Percentiles rank a stretch among this genome's conserved stretches.
Evolutionary conservation across 2,329 filamentous ascomycete genomes (phyloP).

Genomic region (Aspergillus fijiensis): DNA sequence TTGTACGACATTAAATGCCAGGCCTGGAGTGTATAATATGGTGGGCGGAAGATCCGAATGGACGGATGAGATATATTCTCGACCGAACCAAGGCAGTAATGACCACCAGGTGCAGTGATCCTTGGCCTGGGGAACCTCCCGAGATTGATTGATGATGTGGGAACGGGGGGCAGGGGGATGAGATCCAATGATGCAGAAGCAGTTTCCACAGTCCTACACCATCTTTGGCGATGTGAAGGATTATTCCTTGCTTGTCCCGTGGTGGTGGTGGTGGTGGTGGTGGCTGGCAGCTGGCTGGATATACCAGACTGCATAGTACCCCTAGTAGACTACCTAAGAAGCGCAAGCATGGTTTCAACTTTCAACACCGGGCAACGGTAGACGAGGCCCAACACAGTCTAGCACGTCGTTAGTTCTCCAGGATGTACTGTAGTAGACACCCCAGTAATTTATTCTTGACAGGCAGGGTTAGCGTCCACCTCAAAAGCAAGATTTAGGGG

Average conservation of each 20-base stretch:
- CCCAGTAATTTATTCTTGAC: neutral
- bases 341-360: neutral
- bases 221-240: neutral
- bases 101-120: neutral
- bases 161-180: neutral
- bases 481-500: neutral
- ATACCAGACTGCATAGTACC: neutral
- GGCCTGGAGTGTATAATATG: neutral
- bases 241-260: neutral
- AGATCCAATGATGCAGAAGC: neutral
- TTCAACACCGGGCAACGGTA: neutral
- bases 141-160: neutral
- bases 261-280: neutral
- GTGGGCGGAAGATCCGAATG: neutral
- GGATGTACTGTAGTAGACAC: neutral
- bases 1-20: neutral
- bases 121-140: neutral
- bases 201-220: neutral
- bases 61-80: neutral
- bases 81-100: neutral
- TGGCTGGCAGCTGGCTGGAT: slow-evolving; percentile 1
- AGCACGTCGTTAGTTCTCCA: neutral
- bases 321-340: neutral
- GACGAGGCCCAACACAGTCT: slow-evolving; percentile 1
- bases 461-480: neutral